phyloP scores from a whole-genome alignment of 164 flowering plant genomes.

The Cinnamomum micranthum region DNA sequence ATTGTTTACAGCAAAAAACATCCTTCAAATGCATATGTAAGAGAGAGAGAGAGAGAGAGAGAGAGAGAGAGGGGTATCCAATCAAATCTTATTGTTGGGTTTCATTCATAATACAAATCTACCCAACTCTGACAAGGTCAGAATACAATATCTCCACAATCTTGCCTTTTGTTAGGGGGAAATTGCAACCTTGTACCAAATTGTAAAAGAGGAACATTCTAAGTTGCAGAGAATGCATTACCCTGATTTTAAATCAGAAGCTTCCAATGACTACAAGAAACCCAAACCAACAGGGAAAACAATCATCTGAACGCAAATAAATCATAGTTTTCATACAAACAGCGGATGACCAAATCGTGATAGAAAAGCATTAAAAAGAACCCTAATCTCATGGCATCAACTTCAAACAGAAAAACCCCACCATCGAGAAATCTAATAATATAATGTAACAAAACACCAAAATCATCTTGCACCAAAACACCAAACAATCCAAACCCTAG shows the following conservation, averaged over 20 bases:
- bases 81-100: neutral
- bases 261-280: neutral
- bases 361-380: too few relatives aligned
- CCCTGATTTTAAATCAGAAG: neutral
- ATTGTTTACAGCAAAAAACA: neutral
- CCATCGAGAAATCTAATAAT: too few relatives aligned
- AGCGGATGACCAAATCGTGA: too few relatives aligned
- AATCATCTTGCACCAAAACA: too few relatives aligned
- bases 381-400: too few relatives aligned
- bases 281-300: neutral
- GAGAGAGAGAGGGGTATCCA: neutral
- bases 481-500: too few relatives aligned
- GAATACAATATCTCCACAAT: neutral
- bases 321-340: neutral
- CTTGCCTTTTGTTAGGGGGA: neutral
- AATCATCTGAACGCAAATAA: neutral
- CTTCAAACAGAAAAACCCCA: too few relatives aligned
- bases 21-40: neutral
- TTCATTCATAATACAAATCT: neutral
- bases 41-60: too few relatives aligned
- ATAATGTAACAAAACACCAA: too few relatives aligned
- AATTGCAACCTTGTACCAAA: neutral
- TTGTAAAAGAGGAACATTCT: neutral
- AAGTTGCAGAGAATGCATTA: neutral
- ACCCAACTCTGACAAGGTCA: neutral